These are phyloP conservation scores for Fusarium buharicum DNA, from an alignment of 2,329 filamentous ascomycete species.

Conservation along the genomic window DNA sequence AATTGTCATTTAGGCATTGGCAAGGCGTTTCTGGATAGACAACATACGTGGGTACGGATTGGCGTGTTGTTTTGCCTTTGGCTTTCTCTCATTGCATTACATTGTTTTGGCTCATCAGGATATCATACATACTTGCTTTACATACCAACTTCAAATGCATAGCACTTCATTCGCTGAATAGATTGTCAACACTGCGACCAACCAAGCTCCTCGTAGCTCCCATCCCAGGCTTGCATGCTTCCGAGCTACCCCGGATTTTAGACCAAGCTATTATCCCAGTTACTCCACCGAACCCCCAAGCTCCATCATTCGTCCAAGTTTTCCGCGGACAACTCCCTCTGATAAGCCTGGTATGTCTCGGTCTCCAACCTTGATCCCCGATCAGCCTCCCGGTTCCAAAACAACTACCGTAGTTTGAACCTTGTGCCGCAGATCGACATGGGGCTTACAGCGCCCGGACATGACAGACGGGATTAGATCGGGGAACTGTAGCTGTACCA, in stretches of 20 bases:
- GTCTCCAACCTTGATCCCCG: constrained; percentile 26
- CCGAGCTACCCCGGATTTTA: constrained; percentile 33
- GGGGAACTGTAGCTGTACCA: constrained; percentile 9
- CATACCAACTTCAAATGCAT: background rate
- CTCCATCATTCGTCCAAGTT: constrained; percentile 14
- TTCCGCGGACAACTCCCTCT: constrained; percentile 35
- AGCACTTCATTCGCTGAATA: background rate
- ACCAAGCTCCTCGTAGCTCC: constrained; percentile 5
- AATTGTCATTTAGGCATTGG: constrained; percentile 66
- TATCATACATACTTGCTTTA: background rate
- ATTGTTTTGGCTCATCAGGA: background rate
- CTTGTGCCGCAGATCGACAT: constrained; percentile 19
- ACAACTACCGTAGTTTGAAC: constrained; percentile 33
- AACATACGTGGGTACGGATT: constrained; percentile 23
- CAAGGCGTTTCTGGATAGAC: constrained; percentile 33
- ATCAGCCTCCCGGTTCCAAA: constrained; percentile 27
- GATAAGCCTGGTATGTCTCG: constrained; percentile 29
- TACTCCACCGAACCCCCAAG: background rate
- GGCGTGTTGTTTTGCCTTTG: background rate
- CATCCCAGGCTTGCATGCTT: constrained; percentile 9
- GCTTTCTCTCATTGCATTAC: constrained; percentile 3
- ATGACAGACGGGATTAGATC: constrained; percentile 30
- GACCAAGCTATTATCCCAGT: background rate
- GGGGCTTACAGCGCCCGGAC: constrained; percentile 15
- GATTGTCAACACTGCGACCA: background rate